phyloP scores from a whole-genome alignment of 331 rosid species.

The Prunus yedoensis region DNA sequence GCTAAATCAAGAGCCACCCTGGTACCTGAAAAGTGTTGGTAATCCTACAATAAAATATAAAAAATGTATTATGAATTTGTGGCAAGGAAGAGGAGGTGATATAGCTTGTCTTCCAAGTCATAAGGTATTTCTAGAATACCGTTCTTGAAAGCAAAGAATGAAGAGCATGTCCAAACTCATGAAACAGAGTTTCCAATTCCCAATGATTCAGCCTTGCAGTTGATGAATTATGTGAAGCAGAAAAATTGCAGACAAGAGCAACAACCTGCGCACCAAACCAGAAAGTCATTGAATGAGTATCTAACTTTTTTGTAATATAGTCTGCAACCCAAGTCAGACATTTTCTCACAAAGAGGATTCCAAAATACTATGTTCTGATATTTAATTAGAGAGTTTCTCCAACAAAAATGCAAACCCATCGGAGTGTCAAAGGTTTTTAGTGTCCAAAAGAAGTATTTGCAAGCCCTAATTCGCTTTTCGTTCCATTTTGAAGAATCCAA shows the following conservation, averaged over 20 bases:
- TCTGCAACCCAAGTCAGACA: neutral
- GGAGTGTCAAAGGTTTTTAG: neutral
- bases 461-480: neutral
- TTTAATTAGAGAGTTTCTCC: neutral
- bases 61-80: neutral
- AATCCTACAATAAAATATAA: constrained; percentile 49
- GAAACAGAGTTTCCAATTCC: constrained; percentile 86
- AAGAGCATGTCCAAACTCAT: constrained; percentile 98
- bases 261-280: constrained; percentile 61
- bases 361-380: neutral
- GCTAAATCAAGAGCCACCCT: constrained; percentile 87
- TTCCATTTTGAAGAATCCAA: neutral
- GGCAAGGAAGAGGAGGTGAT: constrained; percentile 6
- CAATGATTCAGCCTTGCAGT: constrained; percentile 64
- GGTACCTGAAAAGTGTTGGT: constrained; percentile 93
- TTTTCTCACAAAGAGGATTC: neutral
- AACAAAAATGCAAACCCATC: neutral
- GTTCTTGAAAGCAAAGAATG: constrained; percentile 95
- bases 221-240: constrained; percentile 52
- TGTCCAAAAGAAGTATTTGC: neutral
- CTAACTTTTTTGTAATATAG: neutral
- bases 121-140: constrained; percentile 41
- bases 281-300: neutral
- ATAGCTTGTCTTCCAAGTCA: neutral
- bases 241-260: constrained; percentile 86